Conservation (phyloP, 1,284 basidiomycete species). For the Cutaneotrichosporon cavernicola region DNA sequence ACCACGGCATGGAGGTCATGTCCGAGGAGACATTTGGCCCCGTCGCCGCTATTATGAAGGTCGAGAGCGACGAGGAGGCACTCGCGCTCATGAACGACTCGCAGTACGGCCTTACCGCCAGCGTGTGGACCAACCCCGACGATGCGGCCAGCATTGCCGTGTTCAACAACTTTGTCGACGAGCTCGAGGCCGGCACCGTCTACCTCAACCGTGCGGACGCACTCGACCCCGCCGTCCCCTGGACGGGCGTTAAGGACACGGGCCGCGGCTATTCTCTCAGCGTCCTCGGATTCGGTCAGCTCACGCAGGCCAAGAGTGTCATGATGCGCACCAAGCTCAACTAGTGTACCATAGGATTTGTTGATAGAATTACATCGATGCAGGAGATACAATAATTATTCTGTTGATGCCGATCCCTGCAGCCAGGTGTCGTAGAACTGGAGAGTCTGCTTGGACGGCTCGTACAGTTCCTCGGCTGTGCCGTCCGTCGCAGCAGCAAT, state of each 20-base stretch:
- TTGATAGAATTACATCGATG: slow-evolving; percentile 5
- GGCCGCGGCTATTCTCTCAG: slow-evolving; percentile 86
- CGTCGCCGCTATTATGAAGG: slow-evolving; percentile 85
- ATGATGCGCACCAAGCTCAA: slow-evolving; percentile 27
- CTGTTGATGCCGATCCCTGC: neutral
- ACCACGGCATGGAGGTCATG: slow-evolving; percentile 93
- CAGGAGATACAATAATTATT: slow-evolving; percentile 10
- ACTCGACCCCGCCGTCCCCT: slow-evolving; percentile 85
- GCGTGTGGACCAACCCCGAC: slow-evolving; percentile 78
- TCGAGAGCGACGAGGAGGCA: slow-evolving; percentile 67
- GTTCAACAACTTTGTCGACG: slow-evolving; percentile 69
- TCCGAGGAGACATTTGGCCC: slow-evolving; percentile 82
- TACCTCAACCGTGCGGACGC: slow-evolving; percentile 89
- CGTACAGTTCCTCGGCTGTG: slow-evolving; percentile 17
- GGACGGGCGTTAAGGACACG: slow-evolving; percentile 91
- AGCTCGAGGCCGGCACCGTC: slow-evolving; percentile 81
- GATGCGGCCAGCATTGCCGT: slow-evolving; percentile 61
- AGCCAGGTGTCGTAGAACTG: slow-evolving; percentile 37
- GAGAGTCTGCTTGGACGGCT: slow-evolving; percentile 25
- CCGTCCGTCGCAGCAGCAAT: slow-evolving; percentile 1
- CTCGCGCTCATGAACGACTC: slow-evolving; percentile 92
- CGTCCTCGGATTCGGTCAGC: slow-evolving; percentile 60
- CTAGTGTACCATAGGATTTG: neutral
- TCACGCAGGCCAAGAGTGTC: slow-evolving; percentile 31
- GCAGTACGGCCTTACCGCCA: slow-evolving; percentile 88